These are phyloP conservation scores for Sextonia rubra DNA, from an alignment of 164 flowering plant genomes.

Conservation along the genomic window DNA sequence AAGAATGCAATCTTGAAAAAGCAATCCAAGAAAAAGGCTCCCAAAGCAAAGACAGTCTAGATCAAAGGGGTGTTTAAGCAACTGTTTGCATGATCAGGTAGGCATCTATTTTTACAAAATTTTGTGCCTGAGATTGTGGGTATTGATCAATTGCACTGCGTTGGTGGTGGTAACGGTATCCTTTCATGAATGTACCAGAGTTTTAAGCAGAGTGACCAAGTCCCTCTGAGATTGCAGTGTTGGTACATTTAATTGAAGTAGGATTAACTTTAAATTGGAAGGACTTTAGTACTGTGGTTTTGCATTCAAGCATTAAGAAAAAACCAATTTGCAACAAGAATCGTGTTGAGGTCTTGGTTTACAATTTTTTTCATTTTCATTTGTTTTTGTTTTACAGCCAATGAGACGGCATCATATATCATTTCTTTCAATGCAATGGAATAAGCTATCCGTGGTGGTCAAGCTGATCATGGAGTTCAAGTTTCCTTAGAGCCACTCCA, in stretches of 20 bases:
- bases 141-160: not conserved
- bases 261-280: no score
- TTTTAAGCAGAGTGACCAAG: not conserved
- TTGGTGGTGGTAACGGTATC: not conserved
- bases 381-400: no score
- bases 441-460: no score
- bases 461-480: no score
- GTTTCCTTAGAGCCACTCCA: no score
- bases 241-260: not conserved
- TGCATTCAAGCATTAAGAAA: not conserved
- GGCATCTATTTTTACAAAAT: not conserved
- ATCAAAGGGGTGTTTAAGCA: not conserved
- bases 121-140: not conserved
- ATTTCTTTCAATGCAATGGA: no score
- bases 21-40: conserved; percentile 40
- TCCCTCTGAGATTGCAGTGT: not conserved
- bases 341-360: not conserved
- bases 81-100: not conserved
- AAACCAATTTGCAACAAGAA: no score
- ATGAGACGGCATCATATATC: no score
- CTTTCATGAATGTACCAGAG: not conserved
- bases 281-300: not conserved
- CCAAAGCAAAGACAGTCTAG: conserved; percentile 49
- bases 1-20: conserved; percentile 52
- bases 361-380: not conserved